Conservation (phyloP, 495 filamentous ascomycete species). For the Xylaria bambusicola region DNA sequence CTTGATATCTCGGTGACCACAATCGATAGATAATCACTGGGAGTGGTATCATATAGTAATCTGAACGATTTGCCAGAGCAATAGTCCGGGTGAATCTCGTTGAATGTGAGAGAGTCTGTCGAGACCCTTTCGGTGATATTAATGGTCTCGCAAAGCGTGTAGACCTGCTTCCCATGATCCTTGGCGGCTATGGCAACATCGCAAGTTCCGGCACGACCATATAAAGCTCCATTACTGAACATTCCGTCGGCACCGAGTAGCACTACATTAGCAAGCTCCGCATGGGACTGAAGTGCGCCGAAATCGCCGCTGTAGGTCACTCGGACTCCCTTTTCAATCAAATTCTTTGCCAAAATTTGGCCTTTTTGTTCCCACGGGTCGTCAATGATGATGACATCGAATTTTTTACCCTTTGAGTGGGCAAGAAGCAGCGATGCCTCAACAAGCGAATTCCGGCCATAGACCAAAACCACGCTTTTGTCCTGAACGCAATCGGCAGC, state of each 20-base stretch:
- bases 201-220: conserved; percentile 84
- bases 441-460: conserved; percentile 84
- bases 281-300: conserved; percentile 69
- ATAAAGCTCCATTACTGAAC: conserved; percentile 86
- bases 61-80: conserved; percentile 66
- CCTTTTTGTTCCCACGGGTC: conserved; percentile 75
- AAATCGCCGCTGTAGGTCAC: conserved; percentile 77
- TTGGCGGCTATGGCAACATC: conserved; percentile 85
- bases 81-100: conserved; percentile 75
- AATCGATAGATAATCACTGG: conserved; percentile 83
- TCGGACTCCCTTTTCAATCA: conserved; percentile 68
- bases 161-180: conserved; percentile 72
- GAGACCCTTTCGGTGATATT: conserved; percentile 93
- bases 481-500: conserved; percentile 69
- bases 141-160: conserved; percentile 90
- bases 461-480: conserved; percentile 84
- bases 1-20: conserved; percentile 90
- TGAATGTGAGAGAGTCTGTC: conserved; percentile 86
- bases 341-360: conserved; percentile 66
- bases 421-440: conserved; percentile 76
- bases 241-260: conserved; percentile 88
- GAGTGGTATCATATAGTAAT: conserved; percentile 91
- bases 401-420: conserved; percentile 62
- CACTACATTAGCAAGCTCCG: conserved; percentile 75
- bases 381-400: conserved; percentile 85